Evolutionary conservation across 257 asterid species (phyloP), one percentile per base, ranked within the genome.

Genomic region (Datura wrightii): DNA sequence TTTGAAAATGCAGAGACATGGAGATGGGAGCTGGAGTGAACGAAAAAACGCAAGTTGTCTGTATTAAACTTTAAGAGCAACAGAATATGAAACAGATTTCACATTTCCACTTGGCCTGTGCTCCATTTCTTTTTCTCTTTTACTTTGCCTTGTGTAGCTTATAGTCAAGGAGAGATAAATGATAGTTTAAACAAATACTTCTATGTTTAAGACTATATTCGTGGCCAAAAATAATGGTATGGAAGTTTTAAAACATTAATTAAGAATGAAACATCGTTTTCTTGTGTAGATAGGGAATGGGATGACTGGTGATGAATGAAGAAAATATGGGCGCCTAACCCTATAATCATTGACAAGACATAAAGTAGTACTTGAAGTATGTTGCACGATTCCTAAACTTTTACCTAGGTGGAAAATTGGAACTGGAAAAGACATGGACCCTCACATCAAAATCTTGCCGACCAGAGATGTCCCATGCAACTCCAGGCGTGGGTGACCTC

Each of bases 1-100:
- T 85, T 82, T 89, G 86, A 84, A 90, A 91, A 91, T 85, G 94
- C 83, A 83, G 42, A 83, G 92, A 86, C 93, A 89, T 58, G 86
- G 84, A 83, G 86, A 78, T 86, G 53, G 56, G 83, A 80, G 53
- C 1, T 60, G n/a, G 83, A 53, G n/a, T 58, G 55, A 58, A 37
- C 8, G 31, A 41, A 59, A 58, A 18, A 79, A 79, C 5, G 70
- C 53, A 46, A 80, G 19, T 6, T 42, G 54, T 19, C 70, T 81
- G 31, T 60, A 3, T 31, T 37, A 63, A 80, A 80, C 54, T 59
- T n/a, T 3, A 55, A 39, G 67, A 44, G 41, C 2, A 19, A 39
- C 8, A 46, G 52, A 80, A 14, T 58, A 42, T 42, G 84, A 81
- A 80, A 10, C 74, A 80, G 19, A 50, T 60, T 48, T 74, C 81